These are phyloP conservation scores for Amauroascus verrucosus DNA, from an alignment of 2,329 filamentous ascomycete genomes.

Conservation along the genomic window DNA sequence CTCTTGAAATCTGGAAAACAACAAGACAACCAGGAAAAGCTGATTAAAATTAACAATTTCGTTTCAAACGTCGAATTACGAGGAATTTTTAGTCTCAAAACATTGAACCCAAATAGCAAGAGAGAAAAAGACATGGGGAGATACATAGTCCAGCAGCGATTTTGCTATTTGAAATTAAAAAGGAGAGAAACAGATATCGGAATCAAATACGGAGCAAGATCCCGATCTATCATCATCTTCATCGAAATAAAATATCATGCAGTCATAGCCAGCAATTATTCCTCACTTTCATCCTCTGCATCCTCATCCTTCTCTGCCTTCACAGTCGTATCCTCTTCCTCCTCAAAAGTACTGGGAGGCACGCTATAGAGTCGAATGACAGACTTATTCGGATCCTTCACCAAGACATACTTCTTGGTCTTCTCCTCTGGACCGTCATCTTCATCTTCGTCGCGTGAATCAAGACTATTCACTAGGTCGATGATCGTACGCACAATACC, in stretches of 20 bases:
- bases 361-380: slow-evolving; percentile 90
- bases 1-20: too few relatives aligned
- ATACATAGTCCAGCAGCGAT: too few relatives aligned
- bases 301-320: slow-evolving; percentile 46
- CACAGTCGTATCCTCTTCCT: slow-evolving; percentile 59
- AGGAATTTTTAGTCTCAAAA: background rate
- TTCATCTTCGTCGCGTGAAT: slow-evolving; percentile 28
- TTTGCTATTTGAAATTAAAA: too few relatives aligned
- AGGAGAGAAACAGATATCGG: background rate
- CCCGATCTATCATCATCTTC: background rate
- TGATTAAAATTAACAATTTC: background rate
- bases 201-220: background rate
- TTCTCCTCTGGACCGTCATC: slow-evolving; percentile 28
- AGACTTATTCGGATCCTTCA: slow-evolving; percentile 92
- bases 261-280: slow-evolving; percentile 30
- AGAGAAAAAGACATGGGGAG: too few relatives aligned
- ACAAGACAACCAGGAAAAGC: too few relatives aligned
- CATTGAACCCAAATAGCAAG: background rate
- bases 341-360: slow-evolving; percentile 77
- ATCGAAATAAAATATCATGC: slow-evolving; percentile 17
- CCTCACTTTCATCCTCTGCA: slow-evolving; percentile 47
- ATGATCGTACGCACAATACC: slow-evolving; percentile 97
- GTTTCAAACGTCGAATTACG: background rate
- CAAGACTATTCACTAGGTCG: slow-evolving; percentile 54
- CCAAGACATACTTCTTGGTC: slow-evolving; percentile 44